Base-by-base conservation (phyloP, 2,329 filamentous ascomycete species). In the Monosporascus sp. region DNA sequence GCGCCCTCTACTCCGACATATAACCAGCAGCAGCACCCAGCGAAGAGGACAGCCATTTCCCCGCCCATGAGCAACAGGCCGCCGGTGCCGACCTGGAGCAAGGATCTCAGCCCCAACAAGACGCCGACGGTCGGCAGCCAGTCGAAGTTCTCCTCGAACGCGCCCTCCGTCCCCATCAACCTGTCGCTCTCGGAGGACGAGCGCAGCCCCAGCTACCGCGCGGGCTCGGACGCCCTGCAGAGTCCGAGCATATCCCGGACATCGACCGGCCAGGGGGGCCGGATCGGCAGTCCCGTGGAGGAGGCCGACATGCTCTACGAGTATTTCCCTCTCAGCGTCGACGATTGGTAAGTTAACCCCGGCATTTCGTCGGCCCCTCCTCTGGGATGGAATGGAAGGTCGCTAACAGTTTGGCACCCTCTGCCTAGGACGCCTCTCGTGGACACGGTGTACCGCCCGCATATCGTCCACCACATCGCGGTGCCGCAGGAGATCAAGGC, bases 391-490 rank as follows among this genome's bases (percentile, higher is more conserved):
- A n/a, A 5, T 24, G 14, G 14, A 14, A 18, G 17, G 47, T 22
- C n/a, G 37, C 20, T 24, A 24, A 36, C 34, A 20, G 24, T 8
- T 34, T 34, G 18, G 38, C 17, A 41, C 38, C 38, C 17, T 15
- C 38, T 18, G 9, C 17, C 18, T 15, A 8, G 62, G 62, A 65
- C 59, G 38, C 64, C 60, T 7, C 51, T 60, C 39, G 63, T 66
- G 11, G 62, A 64, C 48, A 63, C 66, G 8, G 62, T 68, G 44
- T 68, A 68, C 46, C 65, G 65, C 48, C 93, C 92, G 6, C 92
- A 97, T 68, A 90, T 96, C 17, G 92, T 97, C 3, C 93, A 97
- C 70, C 92, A 97, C 67, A 93, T 89, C 17, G 80, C 81, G 47
- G 76, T 88, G 47, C 84, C 85, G 9, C 79, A 82, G 5, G 86